Conservation (phyloP, 345 rosid genomes). For the Ailanthus altissimus region DNA sequence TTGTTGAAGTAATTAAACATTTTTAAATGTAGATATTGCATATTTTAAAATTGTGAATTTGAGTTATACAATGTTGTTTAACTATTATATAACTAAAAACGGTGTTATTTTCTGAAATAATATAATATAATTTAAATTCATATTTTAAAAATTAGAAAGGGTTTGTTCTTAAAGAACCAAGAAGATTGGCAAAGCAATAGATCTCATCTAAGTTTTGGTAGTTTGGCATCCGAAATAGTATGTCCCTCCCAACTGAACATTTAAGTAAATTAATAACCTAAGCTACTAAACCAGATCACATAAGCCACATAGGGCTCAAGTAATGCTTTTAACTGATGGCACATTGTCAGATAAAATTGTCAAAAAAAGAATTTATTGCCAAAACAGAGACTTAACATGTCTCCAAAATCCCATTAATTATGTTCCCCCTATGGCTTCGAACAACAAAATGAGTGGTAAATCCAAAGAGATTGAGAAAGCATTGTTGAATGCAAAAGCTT, state of each 20-base stretch:
- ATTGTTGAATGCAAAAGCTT: slow-evolving; percentile 11
- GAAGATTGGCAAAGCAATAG: too few relatives aligned
- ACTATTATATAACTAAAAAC: too few relatives aligned
- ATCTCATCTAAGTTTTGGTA: too few relatives aligned
- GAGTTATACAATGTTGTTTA: too few relatives aligned
- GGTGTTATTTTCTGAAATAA: too few relatives aligned
- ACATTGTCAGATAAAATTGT: neutral
- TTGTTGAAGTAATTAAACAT: too few relatives aligned
- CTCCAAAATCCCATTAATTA: slow-evolving; percentile 27
- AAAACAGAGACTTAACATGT: slow-evolving; percentile 34
- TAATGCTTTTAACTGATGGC: neutral
- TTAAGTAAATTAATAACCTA: neutral
- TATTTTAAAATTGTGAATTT: too few relatives aligned
- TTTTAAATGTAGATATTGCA: too few relatives aligned
- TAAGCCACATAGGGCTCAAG: slow-evolving; percentile 6
- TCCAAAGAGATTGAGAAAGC: slow-evolving; percentile 20
- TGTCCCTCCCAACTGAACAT: slow-evolving; percentile 32
- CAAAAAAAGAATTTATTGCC: slow-evolving; percentile 11
- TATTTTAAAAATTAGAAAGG: too few relatives aligned
- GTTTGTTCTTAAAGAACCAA: too few relatives aligned
- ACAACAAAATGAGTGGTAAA: slow-evolving; percentile 3
- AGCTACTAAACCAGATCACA: slow-evolving; percentile 13
- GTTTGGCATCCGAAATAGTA: neutral
- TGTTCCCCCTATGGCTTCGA: slow-evolving; percentile 21
- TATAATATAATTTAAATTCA: too few relatives aligned